phyloP scores from a whole-genome alignment of 108 stramenopile genomes.

The Pinguiococcus pyrenoidosus region DNA sequence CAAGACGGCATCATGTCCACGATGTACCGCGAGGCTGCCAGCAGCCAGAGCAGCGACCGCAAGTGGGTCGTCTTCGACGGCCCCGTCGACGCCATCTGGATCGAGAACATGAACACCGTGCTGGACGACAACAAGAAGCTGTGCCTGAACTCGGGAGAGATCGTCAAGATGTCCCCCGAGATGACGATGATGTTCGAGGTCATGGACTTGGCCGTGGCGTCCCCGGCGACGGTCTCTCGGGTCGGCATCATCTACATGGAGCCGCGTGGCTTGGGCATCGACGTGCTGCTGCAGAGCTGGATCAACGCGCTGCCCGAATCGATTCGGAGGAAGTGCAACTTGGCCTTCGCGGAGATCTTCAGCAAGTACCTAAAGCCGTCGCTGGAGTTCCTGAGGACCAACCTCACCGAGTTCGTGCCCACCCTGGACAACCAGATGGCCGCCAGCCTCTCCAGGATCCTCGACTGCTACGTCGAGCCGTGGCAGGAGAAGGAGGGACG shows the following conservation, averaged over 20 bases:
- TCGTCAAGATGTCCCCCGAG: slow-evolving; percentile 43
- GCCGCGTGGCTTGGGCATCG: slow-evolving; percentile 42
- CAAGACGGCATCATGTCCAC: slow-evolving; percentile 51
- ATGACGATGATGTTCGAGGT: slow-evolving; percentile 66
- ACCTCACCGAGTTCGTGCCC: slow-evolving; percentile 37
- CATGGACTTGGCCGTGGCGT: slow-evolving; percentile 48
- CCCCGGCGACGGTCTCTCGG: slow-evolving; percentile 52
- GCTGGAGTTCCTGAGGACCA: too few species aligned
- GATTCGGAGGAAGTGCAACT: too few species aligned
- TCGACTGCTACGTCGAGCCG: slow-evolving; percentile 47
- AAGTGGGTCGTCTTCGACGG: slow-evolving; percentile 60
- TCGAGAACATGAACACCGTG: slow-evolving; percentile 65
- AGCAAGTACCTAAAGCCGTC: too few species aligned
- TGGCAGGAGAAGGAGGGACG: slow-evolving; percentile 35
- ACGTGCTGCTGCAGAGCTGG: slow-evolving; percentile 41
- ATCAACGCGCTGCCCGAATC: slow-evolving; percentile 12
- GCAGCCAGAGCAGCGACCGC: slow-evolving; percentile 37
- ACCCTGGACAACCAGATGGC: slow-evolving; percentile 50
- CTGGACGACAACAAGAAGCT: slow-evolving; percentile 63
- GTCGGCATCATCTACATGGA: slow-evolving; percentile 62
- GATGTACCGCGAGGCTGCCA: slow-evolving; percentile 44
- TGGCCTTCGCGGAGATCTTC: too few species aligned
- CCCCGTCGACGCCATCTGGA: slow-evolving; percentile 60
- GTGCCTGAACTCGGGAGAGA: slow-evolving; percentile 52
- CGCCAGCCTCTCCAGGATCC: slow-evolving; percentile 30